phyloP scores from a whole-genome alignment of 129 eudicot species.

The Flaveria trinervia region DNA sequence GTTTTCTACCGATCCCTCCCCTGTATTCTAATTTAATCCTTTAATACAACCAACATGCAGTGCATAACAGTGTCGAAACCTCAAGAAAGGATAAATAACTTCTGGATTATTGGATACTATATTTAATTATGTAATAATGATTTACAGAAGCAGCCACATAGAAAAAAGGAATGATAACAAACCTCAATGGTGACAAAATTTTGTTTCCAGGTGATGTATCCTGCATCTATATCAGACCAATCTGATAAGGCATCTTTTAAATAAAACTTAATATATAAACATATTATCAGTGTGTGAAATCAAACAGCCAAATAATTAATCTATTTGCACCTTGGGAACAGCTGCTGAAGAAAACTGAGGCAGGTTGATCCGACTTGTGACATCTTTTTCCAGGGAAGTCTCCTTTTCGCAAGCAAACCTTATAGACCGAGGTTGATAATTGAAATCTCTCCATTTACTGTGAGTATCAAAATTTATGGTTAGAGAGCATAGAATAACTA shows the following conservation, averaged over 20 bases:
- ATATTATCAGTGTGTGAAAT: background rate
- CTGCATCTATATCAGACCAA: slow-evolving; percentile 33
- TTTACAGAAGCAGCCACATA: background rate
- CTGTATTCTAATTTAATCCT: background rate
- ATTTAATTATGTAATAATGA: background rate
- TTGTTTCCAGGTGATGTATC: slow-evolving; percentile 32
- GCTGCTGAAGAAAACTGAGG: slow-evolving; percentile 82
- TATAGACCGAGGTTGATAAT: slow-evolving; percentile 56
- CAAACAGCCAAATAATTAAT: slow-evolving; percentile 11
- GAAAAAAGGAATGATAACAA: slow-evolving; percentile 15
- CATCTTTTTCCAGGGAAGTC: slow-evolving; percentile 43
- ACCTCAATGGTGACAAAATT: slow-evolving; percentile 47
- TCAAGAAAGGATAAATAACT: background rate
- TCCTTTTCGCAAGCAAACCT: slow-evolving; percentile 58
- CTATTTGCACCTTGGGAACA: slow-evolving; percentile 66
- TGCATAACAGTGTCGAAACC: background rate
- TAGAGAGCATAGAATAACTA: slow-evolving; percentile 5
- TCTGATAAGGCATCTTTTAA: background rate
- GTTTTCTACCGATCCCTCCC: too few species aligned
- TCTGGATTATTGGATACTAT: background rate
- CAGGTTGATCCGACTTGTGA: slow-evolving; percentile 40
- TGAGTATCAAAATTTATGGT: slow-evolving; percentile 7
- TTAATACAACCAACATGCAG: background rate
- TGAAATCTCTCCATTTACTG: slow-evolving; percentile 80
- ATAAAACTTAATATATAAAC: slow-evolving; percentile 1